Base-by-base conservation (phyloP, 129 eudicot genomes). In the Artemisia tridentata region DNA sequence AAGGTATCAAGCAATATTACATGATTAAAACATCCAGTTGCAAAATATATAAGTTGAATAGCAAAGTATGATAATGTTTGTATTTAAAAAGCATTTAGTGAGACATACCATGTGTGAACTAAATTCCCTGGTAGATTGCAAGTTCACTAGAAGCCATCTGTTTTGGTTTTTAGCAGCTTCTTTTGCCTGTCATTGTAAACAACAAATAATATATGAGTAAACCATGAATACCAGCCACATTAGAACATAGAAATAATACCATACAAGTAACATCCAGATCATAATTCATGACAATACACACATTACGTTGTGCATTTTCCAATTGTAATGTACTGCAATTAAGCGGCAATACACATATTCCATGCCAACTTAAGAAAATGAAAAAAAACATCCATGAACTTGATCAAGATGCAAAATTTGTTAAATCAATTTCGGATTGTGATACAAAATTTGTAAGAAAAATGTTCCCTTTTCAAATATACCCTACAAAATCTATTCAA, bases 91-190 rank as follows among this genome's bases (percentile, higher is more conserved):
- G 45, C 41, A 7, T 13, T 19, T 6, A 11, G 7, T 18, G 41
- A 61, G 34, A 81, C 19, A 60, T 85, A 90, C 99, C 99, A 95
- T 95, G 73, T 95, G 99, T 15, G 99, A 95, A 83, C 93, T 90
- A 72, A 95, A 95, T 78, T 95, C 99, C 75, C 80, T 90, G 43
- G 96, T 85, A 23, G 99, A 95, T 70, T 95, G 99, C 74, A 95
- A 45, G 82, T 95, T 95, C 61, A 86, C 88, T 48, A 95, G 72
- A 63, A 95, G 90, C 99, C 99, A 95, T 67, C 80, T 88, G 72
- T 95, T 80, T 78, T 90, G 89, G 45, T 69, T 55, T 75, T 78
- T 91, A 48, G 99, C 97, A 52, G 85, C 82, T 79, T 87, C 96
- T 81, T 95, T 95, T 17, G 97, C 99, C 99, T 95, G 78, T 13